Evolutionary conservation across 805 yeast species (phyloP).

Genomic region (Citeromyces matritensis): DNA sequence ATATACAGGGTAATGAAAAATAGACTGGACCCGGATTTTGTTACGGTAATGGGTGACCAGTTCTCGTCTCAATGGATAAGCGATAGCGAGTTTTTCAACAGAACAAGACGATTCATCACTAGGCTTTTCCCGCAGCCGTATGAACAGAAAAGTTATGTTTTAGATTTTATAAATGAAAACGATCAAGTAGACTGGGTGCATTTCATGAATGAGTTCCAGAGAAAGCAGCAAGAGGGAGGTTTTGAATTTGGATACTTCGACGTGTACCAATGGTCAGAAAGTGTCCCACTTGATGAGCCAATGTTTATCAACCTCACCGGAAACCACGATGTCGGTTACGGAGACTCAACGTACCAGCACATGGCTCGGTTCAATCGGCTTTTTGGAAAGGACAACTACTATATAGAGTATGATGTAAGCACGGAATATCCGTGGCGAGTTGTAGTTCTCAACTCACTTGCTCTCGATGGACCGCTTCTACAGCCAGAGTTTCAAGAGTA

Average conservation of each 20-base stretch:
- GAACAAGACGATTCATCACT: constrained; percentile 64
- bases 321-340: constrained; percentile 94
- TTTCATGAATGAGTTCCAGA: constrained; percentile 20
- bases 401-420: constrained; percentile 51
- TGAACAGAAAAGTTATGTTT: constrained; percentile 29
- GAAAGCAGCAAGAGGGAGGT: constrained; percentile 13
- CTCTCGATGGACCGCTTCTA: constrained; percentile 82
- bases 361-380: constrained; percentile 59
- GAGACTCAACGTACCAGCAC: constrained; percentile 89
- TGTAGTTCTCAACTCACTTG: constrained; percentile 73
- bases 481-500: constrained; percentile 54
- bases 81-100: constrained; percentile 70
- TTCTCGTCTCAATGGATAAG: constrained; percentile 91
- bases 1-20: constrained; percentile 51
- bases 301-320: constrained; percentile 79
- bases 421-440: constrained; percentile 70
- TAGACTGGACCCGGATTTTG: constrained; percentile 60
- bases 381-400: constrained; percentile 80
- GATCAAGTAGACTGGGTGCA: constrained; percentile 39
- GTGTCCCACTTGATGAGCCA: constrained; percentile 31
- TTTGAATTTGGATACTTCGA: constrained; percentile 36
- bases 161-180: constrained; percentile 32
- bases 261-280: constrained; percentile 52
- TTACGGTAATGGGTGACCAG: constrained; percentile 85
- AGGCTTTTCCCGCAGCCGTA: constrained; percentile 49